Conservation (phyloP, 2,329 filamentous ascomycete species). For the Leptographium galeiforme region DNA sequence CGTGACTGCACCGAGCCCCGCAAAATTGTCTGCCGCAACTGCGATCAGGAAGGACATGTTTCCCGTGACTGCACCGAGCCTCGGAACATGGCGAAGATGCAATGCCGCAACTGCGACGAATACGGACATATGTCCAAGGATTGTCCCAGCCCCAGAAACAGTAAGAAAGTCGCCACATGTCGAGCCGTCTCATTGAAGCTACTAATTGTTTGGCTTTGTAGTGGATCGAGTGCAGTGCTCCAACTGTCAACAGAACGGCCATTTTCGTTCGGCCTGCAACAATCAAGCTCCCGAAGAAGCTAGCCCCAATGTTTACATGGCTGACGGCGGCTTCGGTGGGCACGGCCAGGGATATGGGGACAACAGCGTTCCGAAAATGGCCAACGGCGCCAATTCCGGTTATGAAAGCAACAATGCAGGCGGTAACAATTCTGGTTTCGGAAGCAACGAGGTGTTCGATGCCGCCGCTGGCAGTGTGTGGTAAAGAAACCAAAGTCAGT, state of each 20-base stretch:
- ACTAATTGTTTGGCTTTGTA: neutral
- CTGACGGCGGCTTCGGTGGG: neutral
- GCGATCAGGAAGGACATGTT: constrained; percentile 44
- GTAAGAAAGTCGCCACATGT: constrained; percentile 18
- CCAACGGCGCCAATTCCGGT: neutral
- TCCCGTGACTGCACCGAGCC: constrained; percentile 46
- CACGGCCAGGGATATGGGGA: neutral
- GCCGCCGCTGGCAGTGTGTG: neutral
- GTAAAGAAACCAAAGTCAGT: neutral
- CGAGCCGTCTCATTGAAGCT: constrained; percentile 1
- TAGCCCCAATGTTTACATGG: neutral
- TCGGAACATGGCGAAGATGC: constrained; percentile 29
- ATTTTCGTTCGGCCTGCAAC: constrained; percentile 26
- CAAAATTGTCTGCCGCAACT: constrained; percentile 43
- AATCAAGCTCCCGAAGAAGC: neutral
- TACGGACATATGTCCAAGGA: constrained; percentile 33
- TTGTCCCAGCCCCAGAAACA: constrained; percentile 43
- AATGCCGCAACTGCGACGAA: constrained; percentile 48
- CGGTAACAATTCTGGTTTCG: too few species aligned
- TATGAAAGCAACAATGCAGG: too few species aligned
- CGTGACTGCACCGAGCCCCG: constrained; percentile 44
- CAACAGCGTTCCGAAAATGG: neutral
- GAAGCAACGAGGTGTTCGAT: neutral
- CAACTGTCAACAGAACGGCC: constrained; percentile 39
- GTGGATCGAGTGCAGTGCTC: constrained; percentile 42